Evolutionary conservation across 306 rosid genomes (phyloP), one percentile per base, ranked within the genome.

Genomic region (Vigna angularis): DNA sequence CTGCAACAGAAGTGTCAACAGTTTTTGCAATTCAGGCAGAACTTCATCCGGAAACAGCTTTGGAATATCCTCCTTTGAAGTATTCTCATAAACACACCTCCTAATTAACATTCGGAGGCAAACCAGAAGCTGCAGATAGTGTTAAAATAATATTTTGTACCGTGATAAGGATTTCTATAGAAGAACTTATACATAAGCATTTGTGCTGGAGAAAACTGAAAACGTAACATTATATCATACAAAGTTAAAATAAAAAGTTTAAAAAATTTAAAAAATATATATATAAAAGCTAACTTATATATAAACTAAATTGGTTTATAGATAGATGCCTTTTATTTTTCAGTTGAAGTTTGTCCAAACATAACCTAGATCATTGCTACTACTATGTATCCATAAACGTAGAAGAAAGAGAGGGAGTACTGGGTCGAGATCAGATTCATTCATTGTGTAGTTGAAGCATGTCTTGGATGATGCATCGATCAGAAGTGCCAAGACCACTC

Each of bases 81-180:
- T 63, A 38, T 88, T 87, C 66, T 88, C 89, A 71, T 87, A 87
- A 59, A 88, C 89, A 73, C 87, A 88, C 80, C 87, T 85, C 77
- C 93, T 81, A 24, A 92, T 88, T 77, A 92, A 73, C 85, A 85
- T 88, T 73, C 90, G 79, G 65, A 90, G 94, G 79, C 93, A 90
- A 10, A 85, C 89, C 83, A 92, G 75, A 87, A 92, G 91, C 91
- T 90, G 84, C 83, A 73, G 5, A 68, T 61, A 38, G 65, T 53
- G 68, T 48, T n/a, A 18, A 18, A 18, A 18, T 18, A 18, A 18
- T 18, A 18, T 18, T 18, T 18, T 18, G 20, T n/a, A 1, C 16
- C 58, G 42, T 3, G 16, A 62, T 4, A 32, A 59, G 40, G 12
- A 42, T 42, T 42, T 42, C 11, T 9, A 8, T 9, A 9, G 12